Base-by-base conservation (phyloP, 495 filamentous ascomycete species). In the Parathielavia hyrcaniae region DNA sequence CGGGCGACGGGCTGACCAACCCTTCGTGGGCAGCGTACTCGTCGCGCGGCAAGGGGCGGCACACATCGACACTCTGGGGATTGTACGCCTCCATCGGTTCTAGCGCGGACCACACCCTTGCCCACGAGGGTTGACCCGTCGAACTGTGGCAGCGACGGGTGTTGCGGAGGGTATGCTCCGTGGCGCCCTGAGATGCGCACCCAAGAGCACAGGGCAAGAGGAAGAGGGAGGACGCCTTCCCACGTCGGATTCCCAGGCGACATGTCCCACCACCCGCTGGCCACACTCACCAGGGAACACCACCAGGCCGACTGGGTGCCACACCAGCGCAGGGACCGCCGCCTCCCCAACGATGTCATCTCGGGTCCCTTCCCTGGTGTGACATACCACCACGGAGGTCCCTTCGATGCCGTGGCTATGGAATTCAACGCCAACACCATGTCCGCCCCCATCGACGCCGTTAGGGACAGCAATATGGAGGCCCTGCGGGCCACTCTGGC, bases 331-430 rank as follows among this genome's bases (percentile, higher is more conserved):
- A 67, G 77, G 38, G 61, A 55, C n/a, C 67, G 81, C 9, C 82
- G 81, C 59, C 83, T 78, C 50, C n/a, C n/a, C n/a, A 83, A 88
- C n/a, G 93, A 98, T 65, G 76, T 77, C 13, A 90, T 98, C 61
- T 75, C 1, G 65, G 68, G 9, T n/a, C 72, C 84, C 2, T 14
- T 62, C 9, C 78, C 76, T 4, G 75, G 77, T 17, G 72, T 69
- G 11, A 71, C 76, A 3, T 97, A 95, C 65, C 93, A 98, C 68
- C 93, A 98, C 62, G 88, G 87, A 55, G 93, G 93, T 0, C 93
- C 93, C 0, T 98, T 88, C 61, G 93, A 98, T 69, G 90, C 93
- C 0, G 86, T 87, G 4, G 77, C 88, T 45, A 71, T 84, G 7
- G 80, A 88, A 23, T 75, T 87, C 20, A 96, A 96, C 69, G 72